Base-by-base conservation (phyloP, 345 rosid species). In the Clausena lansium region DNA sequence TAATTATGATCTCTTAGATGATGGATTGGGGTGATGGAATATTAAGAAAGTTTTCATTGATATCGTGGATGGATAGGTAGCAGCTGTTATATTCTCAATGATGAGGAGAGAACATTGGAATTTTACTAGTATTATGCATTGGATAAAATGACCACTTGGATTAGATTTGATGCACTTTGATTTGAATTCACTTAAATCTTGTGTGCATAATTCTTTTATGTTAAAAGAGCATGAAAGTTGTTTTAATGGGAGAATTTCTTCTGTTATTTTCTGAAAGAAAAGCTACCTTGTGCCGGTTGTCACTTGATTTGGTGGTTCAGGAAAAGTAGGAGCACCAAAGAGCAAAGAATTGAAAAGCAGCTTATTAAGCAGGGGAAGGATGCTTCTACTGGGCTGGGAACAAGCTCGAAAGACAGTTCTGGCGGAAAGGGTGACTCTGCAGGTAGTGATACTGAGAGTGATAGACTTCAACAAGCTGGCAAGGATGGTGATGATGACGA, bases 221-320 rank as follows among this genome's bases (percentile, higher is more conserved):
- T 35, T 19, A 6, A 71, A 20, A 28, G 47, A 71, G 13, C 45
- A 14, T 20, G 10, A 58, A 71, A 35, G 13, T 57, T 20, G 22
- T 71, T 71, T 20, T 55, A 17, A 33, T 66, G 63, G n/a, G 20
- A 32, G 2, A 32, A 45, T 57, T 47, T 60, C 28, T 33, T 33
- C 27, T 67, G 35, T 52, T 0, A 38, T 64, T 35, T n/a, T 38
- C 59, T 69, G 19, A 45, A 35, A 58, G 72, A 72, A 57, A 50
- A 27, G 30, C 25, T 7, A 64, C 38, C 47, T 58, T 69, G 60
- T 63, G 67, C 62, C 74, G 65, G 22, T 24, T 78, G 65, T 73
- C 62, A 38, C 65, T 63, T 62, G 39, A 47, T 66, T 55, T 38
- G 73, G 24, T 73, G 55, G 59, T 79, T 84, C 86, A 92, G 97